Conservation (phyloP, 2,329 filamentous ascomycete species). For the Scytalidium lignicola region DNA sequence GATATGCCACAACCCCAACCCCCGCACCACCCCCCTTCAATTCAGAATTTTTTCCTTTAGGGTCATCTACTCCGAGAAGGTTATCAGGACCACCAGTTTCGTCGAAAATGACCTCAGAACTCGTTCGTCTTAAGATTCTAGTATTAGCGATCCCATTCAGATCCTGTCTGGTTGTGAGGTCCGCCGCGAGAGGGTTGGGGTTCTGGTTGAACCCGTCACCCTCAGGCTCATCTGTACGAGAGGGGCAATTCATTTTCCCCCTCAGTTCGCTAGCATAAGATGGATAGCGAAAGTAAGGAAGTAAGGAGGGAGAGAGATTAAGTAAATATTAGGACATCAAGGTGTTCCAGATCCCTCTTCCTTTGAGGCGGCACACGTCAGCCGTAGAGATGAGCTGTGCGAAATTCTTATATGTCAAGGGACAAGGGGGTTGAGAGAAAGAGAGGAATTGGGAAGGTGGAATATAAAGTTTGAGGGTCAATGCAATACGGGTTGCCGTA, state of each 20-base stretch:
- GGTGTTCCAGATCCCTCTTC: too few relatives aligned
- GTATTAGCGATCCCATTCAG: conserved; percentile 56
- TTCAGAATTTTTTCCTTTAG: conserved; percentile 2
- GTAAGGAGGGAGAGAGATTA: not conserved
- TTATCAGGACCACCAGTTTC: conserved; percentile 14
- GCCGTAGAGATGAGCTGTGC: too few relatives aligned
- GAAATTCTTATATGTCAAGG: too few relatives aligned
- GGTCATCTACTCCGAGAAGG: too few relatives aligned
- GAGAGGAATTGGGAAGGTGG: too few relatives aligned
- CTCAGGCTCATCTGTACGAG: conserved; percentile 50
- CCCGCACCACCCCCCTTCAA: not conserved
- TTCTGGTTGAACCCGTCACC: conserved; percentile 57
- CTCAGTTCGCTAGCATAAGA: conserved; percentile 23
- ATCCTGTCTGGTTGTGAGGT: conserved; percentile 57
- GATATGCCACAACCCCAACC: conserved; percentile 56
- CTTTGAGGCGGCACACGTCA: too few relatives aligned
- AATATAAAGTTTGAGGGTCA: too few relatives aligned
- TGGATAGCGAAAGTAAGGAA: not conserved
- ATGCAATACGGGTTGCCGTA: too few relatives aligned
- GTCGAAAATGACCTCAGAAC: conserved; percentile 25
- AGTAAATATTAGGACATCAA: too few relatives aligned
- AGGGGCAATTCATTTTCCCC: conserved; percentile 63
- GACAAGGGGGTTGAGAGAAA: too few relatives aligned
- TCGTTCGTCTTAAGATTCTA: conserved; percentile 41
- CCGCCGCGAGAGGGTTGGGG: conserved; percentile 50